Evolutionary conservation across 306 rosid genomes (phyloP).

Genomic region (Luffa aegyptiaca): DNA sequence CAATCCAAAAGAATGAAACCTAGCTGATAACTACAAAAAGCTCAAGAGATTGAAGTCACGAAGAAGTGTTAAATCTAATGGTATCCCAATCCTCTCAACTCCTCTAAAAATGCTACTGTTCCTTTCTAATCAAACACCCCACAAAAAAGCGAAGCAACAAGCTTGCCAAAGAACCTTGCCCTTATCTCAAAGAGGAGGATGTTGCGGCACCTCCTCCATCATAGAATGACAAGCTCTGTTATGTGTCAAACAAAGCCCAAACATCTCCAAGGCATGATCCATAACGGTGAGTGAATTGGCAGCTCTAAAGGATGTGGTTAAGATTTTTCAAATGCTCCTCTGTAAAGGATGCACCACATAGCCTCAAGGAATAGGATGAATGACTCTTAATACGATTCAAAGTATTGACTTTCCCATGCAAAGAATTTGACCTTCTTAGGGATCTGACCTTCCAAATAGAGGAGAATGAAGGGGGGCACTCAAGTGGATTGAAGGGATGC

Average conservation of each 20-base stretch:
- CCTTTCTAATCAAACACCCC: background rate
- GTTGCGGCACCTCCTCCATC: background rate
- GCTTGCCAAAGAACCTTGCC: background rate
- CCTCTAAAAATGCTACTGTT: background rate
- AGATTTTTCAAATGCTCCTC: background rate
- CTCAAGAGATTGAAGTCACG: background rate
- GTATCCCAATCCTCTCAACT: background rate
- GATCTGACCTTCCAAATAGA: background rate
- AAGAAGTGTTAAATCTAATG: background rate
- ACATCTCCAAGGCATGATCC: background rate
- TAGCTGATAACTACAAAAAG: background rate
- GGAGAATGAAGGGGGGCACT: background rate
- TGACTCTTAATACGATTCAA: background rate
- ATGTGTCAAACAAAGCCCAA: background rate
- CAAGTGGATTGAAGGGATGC: background rate
- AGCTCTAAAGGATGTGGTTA: background rate
- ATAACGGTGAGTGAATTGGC: no score
- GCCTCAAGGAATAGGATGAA: background rate
- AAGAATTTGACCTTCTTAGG: background rate
- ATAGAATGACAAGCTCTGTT: background rate
- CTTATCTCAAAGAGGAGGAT: background rate
- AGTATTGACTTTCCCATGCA: background rate
- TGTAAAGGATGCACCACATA: background rate
- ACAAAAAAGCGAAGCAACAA: background rate
- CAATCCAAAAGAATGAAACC: background rate